Evolutionary conservation across 495 filamentous ascomycete genomes (phyloP), one percentile per base, ranked within the genome.

Genomic region (Tuber brumale): DNA sequence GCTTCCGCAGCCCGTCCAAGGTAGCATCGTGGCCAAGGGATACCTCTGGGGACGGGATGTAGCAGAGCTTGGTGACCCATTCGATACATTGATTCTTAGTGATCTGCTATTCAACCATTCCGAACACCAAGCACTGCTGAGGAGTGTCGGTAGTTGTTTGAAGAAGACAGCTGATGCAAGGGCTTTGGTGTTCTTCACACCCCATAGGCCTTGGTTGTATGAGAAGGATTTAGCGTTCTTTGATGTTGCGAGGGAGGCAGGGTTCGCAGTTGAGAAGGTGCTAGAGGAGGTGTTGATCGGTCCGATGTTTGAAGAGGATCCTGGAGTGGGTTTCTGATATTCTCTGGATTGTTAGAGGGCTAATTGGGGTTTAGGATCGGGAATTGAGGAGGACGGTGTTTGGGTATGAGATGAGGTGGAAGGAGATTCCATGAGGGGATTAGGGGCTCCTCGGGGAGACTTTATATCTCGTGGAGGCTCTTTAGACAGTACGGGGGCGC

Each of bases 161-260:
- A 88, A 86, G 76, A 86, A 86, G 66, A 81, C 84, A 10, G 75
- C 79, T n/a, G 84, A 86, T 21, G 87, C 91, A 27, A 87, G 86
- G 69, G 94, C 94, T 1, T 85, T 93, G 79, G 94, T 97, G 21
- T 95, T 97, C 80, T 98, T 98, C 84, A 96, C 94, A 0, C 93
- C 92, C 2, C 96, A 98, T 85, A 86, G 95, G 76, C 94, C 95
- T 2, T 97, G 94, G 94, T 85, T 97, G 79, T 85, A 92, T 76
- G 88, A 92, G 73, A 91, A 92, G 84, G 95, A 97, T 79, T 86
- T 97, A 82, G 88, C 86, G 9, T 97, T 98, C 85, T 97, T 98
- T 81, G 90, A 93, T 39, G 80, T 92, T 70, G 91, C 90, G 3
- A 85, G 88, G 75, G 86, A 88, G 74, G 85, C 82, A 66, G 94